Evolutionary conservation across 2,329 filamentous ascomycete genomes (phyloP), one percentile per base, ranked within the genome.

Genomic region (Colletotrichum melonis): DNA sequence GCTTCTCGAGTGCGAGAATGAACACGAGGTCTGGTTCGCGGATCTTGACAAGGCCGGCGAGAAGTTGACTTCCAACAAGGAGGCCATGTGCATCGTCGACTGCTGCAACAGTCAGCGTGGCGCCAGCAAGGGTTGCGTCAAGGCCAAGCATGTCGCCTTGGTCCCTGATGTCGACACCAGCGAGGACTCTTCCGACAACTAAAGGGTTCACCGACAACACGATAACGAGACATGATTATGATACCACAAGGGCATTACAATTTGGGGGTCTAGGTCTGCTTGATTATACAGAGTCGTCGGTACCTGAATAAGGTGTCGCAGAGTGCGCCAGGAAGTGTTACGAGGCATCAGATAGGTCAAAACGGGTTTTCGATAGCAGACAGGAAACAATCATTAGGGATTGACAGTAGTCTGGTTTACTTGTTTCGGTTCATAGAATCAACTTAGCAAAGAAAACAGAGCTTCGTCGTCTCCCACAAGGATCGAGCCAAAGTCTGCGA

Each of bases 1-100:
- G 71, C 57, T 73, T 30, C 49, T 73, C 19, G 71, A 73, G 28
- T 58, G 69, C 30, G 67, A 73, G 35, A 38, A 49, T 14, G 42
- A 38, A 2, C 32, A 55, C 22, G 11, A 24, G n/a, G 32, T 73
- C 55, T 38, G 28, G 30, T 73, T 70, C 11, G 54, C 42, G 8
- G 35, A 16, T 7, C n/a, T 26, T 24, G 55, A 63, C 35, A n/a
- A 28, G 24, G 71, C 71, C n/a, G 22, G 30, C 22, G 46, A 66
- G 9, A 67, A 70, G 24, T 49, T 70, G 49, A 69, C 28, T 9
- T 11, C 55, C 24, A 26, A 72, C 22, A 8, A 16, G 12, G 22
- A 26, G 7, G 42, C 32, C 8, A 5, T 57, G 46, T 55, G 71
- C 30, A 46, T 70, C 55, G 19, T 65, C n/a, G 55, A 67, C 66